phyloP scores from a whole-genome alignment of 2,329 filamentous ascomycete genomes.

The Pseudogymnoascus sp. region DNA sequence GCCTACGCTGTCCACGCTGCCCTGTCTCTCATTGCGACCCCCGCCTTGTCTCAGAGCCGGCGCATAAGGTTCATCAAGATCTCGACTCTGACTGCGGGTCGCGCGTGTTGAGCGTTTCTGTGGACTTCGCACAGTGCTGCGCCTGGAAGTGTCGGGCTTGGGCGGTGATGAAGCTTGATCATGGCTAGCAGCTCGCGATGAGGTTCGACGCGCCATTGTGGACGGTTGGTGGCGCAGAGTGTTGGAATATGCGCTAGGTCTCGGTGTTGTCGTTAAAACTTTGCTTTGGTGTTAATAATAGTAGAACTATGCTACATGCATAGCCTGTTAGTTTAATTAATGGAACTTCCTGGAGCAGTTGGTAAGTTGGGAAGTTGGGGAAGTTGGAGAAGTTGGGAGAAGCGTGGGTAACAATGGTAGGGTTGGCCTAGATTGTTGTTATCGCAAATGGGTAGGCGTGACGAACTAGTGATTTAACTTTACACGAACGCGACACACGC shows the following conservation, averaged over 20 bases:
- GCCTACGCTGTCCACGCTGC: constrained; percentile 20
- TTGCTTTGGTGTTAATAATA: not conserved
- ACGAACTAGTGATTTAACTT: not conserved
- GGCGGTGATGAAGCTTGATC: constrained; percentile 24
- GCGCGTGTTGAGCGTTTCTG: constrained; percentile 21
- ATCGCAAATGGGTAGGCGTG: not conserved
- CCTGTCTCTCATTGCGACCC: constrained; percentile 14
- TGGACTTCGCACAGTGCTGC: constrained; percentile 16
- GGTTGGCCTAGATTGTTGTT: not conserved
- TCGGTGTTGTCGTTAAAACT: not conserved
- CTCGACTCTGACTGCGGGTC: constrained; percentile 34
- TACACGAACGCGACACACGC: not conserved
- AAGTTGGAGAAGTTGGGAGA: not conserved
- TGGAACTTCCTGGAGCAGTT: not conserved
- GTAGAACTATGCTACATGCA: not conserved
- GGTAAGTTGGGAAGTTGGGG: not conserved
- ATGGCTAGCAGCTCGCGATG: constrained; percentile 19
- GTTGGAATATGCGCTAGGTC: not conserved
- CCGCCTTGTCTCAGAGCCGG: constrained; percentile 6
- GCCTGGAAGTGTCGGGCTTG: constrained; percentile 12
- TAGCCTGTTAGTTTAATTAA: not conserved
- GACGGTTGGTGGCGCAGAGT: not conserved
- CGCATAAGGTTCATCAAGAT: constrained; percentile 22
- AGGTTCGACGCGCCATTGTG: constrained; percentile 12
- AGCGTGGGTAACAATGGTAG: not conserved